These are phyloP conservation scores for Phytophthora ramorum DNA, from an alignment of 352 stramenopile species.

Conservation along the genomic window DNA sequence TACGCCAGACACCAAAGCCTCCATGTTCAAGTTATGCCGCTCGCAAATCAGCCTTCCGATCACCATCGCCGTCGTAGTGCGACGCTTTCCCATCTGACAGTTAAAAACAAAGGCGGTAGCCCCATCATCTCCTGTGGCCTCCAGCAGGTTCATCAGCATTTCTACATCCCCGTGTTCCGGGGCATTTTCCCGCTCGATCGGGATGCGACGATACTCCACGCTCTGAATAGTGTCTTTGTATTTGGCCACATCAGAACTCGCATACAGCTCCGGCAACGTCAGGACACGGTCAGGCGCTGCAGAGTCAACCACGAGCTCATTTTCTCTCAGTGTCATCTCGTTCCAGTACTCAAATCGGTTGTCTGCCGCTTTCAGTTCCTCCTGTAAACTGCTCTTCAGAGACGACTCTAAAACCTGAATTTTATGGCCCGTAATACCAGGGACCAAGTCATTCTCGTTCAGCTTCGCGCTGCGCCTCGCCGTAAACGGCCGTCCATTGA, in stretches of 20 bases:
- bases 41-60: conserved; percentile 74
- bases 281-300: conserved; percentile 57
- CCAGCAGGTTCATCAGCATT: conserved; percentile 66
- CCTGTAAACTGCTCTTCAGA: conserved; percentile 81
- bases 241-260: conserved; percentile 44
- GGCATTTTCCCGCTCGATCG: conserved; percentile 84
- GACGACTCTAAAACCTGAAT: conserved; percentile 83
- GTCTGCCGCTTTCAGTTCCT: conserved; percentile 57
- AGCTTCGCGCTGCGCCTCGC: conserved; percentile 74
- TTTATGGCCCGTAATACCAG: conserved; percentile 83
- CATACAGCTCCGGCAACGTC: conserved; percentile 77
- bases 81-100: conserved; percentile 88
- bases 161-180: conserved; percentile 82
- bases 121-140: conserved; percentile 28
- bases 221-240: conserved; percentile 48
- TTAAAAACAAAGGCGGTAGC: conserved; percentile 89
- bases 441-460: conserved; percentile 87
- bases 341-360: conserved; percentile 85
- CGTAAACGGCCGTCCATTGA: conserved; percentile 77
- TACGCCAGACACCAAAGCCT: conserved; percentile 4
- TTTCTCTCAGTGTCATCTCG: conserved; percentile 68
- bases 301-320: conserved; percentile 54
- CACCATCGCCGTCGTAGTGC: conserved; percentile 83
- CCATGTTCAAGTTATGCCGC: conserved; percentile 36
- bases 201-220: conserved; percentile 73